Evolutionary conservation across 108 stramenopile species (phyloP).

Genomic region (Phaeodactylum tricornutum): DNA sequence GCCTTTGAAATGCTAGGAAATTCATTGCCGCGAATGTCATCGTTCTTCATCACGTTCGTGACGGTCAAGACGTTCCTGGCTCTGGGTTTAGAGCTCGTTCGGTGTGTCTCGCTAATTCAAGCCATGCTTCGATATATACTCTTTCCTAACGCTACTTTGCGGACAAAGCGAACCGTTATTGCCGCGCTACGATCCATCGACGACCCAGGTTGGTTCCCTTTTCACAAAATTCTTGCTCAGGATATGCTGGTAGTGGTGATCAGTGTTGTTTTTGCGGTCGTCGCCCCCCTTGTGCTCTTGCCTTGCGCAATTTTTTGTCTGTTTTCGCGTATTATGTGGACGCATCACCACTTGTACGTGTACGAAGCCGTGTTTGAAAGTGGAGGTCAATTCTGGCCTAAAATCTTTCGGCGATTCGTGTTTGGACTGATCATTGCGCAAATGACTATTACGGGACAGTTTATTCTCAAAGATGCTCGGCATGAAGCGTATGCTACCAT

Average conservation of each 20-base stretch:
- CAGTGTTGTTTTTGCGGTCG: slow-evolving; percentile 82
- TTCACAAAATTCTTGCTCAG: slow-evolving; percentile 88
- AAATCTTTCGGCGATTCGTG: slow-evolving; percentile 82
- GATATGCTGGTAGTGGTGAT: slow-evolving; percentile 88
- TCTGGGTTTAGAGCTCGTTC: slow-evolving; percentile 77
- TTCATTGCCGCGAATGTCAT: slow-evolving; percentile 78
- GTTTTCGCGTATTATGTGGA: slow-evolving; percentile 80
- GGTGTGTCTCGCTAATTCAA: slow-evolving; percentile 57
- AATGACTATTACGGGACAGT: slow-evolving; percentile 85
- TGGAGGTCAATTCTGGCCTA: slow-evolving; percentile 91
- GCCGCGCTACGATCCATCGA: slow-evolving; percentile 74
- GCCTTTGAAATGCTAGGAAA: slow-evolving; percentile 84
- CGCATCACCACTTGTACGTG: slow-evolving; percentile 84
- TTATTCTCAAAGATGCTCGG: slow-evolving; percentile 79
- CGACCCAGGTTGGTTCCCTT: slow-evolving; percentile 86
- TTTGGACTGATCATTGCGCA: slow-evolving; percentile 86
- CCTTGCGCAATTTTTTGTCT: slow-evolving; percentile 75
- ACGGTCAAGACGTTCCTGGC: slow-evolving; percentile 84
- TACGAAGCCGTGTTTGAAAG: slow-evolving; percentile 90
- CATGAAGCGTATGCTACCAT: slow-evolving; percentile 84
- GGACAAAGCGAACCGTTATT: slow-evolving; percentile 47
- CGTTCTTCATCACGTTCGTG: slow-evolving; percentile 84
- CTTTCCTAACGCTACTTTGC: slow-evolving; percentile 71
- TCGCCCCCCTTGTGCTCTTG: slow-evolving; percentile 80
- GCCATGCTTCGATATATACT: slow-evolving; percentile 39